Percentiles rank a stretch among this genome's conserved stretches.
Evolutionary conservation across 2,329 filamentous ascomycete genomes (phyloP).

Genomic region (Fusarium citri): DNA sequence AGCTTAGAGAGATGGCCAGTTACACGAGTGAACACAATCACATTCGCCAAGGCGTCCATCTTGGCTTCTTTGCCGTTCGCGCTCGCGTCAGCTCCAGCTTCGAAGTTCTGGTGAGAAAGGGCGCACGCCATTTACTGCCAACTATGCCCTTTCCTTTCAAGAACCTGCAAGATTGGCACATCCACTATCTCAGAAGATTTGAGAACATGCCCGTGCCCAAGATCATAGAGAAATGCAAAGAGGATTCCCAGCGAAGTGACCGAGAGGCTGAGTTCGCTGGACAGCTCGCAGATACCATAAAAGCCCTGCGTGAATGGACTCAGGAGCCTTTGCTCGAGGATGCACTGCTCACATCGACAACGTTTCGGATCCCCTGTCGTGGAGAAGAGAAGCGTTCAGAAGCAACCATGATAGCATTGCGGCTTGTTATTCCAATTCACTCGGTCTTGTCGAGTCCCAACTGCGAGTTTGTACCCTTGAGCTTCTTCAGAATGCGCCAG

Average conservation of each 20-base stretch:
- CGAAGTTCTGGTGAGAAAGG: slow-evolving; percentile 70
- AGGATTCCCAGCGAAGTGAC: slow-evolving; percentile 48
- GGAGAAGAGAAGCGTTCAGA: slow-evolving; percentile 32
- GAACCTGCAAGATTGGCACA: slow-evolving; percentile 65
- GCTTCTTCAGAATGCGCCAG: slow-evolving; percentile 75
- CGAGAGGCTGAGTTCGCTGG: slow-evolving; percentile 59
- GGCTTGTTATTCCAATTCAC: slow-evolving; percentile 71
- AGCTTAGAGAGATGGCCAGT: slow-evolving; percentile 72
- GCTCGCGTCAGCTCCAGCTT: slow-evolving; percentile 67
- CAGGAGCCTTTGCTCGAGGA: slow-evolving; percentile 60
- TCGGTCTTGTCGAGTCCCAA: slow-evolving; percentile 61
- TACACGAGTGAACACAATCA: slow-evolving; percentile 63
- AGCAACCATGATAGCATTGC: slow-evolving; percentile 64
- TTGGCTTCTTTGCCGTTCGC: slow-evolving; percentile 69
- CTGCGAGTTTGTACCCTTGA: slow-evolving; percentile 70
- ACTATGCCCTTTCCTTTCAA: slow-evolving; percentile 65
- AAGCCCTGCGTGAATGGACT: slow-evolving; percentile 55
- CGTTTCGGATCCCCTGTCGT: slow-evolving; percentile 57
- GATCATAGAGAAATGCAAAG: slow-evolving; percentile 50
- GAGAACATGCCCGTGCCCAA: slow-evolving; percentile 56
- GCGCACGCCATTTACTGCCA: slow-evolving; percentile 70
- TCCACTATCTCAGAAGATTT: slow-evolving; percentile 64
- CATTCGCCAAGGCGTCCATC: slow-evolving; percentile 64
- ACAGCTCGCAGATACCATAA: slow-evolving; percentile 58
- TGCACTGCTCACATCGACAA: slow-evolving; percentile 57